These are phyloP conservation scores for Pezicula radicicola DNA, from an alignment of 2,329 filamentous ascomycete genomes.

Conservation along the genomic window DNA sequence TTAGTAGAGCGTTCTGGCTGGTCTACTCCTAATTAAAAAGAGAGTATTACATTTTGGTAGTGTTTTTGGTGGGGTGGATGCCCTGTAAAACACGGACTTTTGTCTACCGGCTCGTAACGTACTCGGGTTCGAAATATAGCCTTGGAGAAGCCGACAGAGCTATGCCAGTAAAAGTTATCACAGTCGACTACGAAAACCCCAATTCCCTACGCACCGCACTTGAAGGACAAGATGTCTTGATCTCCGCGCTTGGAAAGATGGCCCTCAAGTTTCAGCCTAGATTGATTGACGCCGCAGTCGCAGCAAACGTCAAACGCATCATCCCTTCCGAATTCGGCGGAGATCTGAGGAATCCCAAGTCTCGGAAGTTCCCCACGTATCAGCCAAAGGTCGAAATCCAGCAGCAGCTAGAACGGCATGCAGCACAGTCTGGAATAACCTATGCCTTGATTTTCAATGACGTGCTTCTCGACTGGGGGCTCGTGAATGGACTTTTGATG, in stretches of 20 bases:
- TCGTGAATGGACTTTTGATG: constrained; percentile 37
- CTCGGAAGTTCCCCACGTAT: constrained; percentile 44
- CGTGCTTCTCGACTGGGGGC: constrained; percentile 55
- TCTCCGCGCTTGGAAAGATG: neutral
- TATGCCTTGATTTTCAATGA: constrained; percentile 52
- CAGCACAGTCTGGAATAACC: constrained; percentile 30
- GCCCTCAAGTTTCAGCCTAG: constrained; percentile 32
- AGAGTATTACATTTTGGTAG: too few species aligned
- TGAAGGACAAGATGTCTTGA: too few species aligned
- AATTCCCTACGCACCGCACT: too few species aligned
- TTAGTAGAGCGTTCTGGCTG: too few species aligned
- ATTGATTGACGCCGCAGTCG: constrained; percentile 55
- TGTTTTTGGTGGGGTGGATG: too few species aligned
- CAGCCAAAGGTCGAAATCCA: constrained; percentile 40
- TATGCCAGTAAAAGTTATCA: too few species aligned
- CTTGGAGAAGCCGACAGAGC: too few species aligned
- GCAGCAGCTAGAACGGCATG: constrained; percentile 35
- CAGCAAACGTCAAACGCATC: constrained; percentile 55
- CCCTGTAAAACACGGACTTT: too few species aligned
- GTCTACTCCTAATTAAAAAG: too few species aligned
- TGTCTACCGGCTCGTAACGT: too few species aligned
- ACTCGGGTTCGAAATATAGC: too few species aligned
- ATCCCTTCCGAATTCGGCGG: constrained; percentile 52
- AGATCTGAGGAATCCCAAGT: constrained; percentile 33
- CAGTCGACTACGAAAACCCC: too few species aligned